These are phyloP conservation scores for Osmanthus fragrans DNA, from an alignment of 257 asterid genomes.

Conservation along the genomic window DNA sequence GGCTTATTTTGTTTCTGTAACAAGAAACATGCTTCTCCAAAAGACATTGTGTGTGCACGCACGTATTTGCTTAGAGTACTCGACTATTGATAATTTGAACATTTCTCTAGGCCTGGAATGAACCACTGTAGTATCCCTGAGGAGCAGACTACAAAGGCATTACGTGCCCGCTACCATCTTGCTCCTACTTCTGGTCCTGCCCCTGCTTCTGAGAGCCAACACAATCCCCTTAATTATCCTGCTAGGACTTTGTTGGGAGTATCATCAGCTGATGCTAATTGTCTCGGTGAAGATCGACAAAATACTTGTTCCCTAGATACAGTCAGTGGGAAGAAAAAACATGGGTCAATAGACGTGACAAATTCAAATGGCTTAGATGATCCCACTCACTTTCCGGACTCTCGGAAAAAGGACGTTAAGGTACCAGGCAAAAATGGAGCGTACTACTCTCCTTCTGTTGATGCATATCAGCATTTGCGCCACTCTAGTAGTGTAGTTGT, in stretches of 20 bases:
- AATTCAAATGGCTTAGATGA: slow-evolving; percentile 55
- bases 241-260: slow-evolving; percentile 38
- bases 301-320: slow-evolving; percentile 39
- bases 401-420: slow-evolving; percentile 47
- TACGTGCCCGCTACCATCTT: slow-evolving; percentile 77
- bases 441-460: slow-evolving; percentile 44
- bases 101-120: slow-evolving; percentile 78
- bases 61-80: slow-evolving; percentile 1
- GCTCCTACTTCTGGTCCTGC: slow-evolving; percentile 44
- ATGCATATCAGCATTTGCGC: slow-evolving; percentile 43
- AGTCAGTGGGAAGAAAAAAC: slow-evolving; percentile 60
- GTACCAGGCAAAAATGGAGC: slow-evolving; percentile 41
- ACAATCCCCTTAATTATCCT: slow-evolving; percentile 42
- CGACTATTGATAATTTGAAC: slow-evolving; percentile 29
- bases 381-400: slow-evolving; percentile 45
- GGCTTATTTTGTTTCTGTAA: neutral
- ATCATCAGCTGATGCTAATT: slow-evolving; percentile 46
- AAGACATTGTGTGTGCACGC: neutral
- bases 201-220: slow-evolving; percentile 48
- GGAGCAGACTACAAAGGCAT: slow-evolving; percentile 80
- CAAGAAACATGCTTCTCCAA: neutral
- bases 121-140: slow-evolving; percentile 82
- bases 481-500: slow-evolving; percentile 40
- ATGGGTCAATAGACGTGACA: slow-evolving; percentile 48
- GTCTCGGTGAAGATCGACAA: slow-evolving; percentile 45